A percentile compares a stretch with the other conserved stretches of the same genome.
Conservation (phyloP, 2,329 filamentous ascomycete species). For the Myriosclerotinia duriaeana region DNA sequence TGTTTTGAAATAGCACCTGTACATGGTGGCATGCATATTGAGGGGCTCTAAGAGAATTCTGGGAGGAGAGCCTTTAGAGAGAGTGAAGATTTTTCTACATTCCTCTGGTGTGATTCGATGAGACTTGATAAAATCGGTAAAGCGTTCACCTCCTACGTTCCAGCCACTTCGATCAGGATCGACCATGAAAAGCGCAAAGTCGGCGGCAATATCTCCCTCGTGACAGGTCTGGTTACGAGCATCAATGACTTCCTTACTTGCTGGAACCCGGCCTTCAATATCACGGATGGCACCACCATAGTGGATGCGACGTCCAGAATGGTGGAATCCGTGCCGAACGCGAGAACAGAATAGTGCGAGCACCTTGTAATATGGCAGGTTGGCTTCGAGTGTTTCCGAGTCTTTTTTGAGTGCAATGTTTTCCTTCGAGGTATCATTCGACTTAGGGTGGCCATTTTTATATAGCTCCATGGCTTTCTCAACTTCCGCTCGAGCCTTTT, state of each 20-base stretch:
- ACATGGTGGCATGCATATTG: not conserved
- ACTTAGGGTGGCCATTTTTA: not conserved
- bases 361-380: not conserved
- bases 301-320: not conserved
- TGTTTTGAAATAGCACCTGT: not conserved
- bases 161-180: not conserved
- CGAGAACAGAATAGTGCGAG: not conserved
- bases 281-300: rapidly evolving
- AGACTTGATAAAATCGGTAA: not conserved
- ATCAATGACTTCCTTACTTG: not conserved
- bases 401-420: not conserved
- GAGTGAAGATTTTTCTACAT: not conserved
- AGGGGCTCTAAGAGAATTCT: not conserved
- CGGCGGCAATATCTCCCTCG: not conserved
- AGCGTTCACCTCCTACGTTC: not conserved
- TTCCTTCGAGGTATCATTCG: not conserved
- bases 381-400: not conserved
- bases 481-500: not conserved
- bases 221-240: not conserved
- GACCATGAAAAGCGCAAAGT: not conserved
- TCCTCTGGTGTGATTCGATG: not conserved
- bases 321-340: not conserved
- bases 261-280: not conserved
- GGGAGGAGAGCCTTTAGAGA: not conserved
- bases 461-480: not conserved